Conservation (phyloP, 768 basidiomycete genomes). For the Trametes elegans region DNA sequence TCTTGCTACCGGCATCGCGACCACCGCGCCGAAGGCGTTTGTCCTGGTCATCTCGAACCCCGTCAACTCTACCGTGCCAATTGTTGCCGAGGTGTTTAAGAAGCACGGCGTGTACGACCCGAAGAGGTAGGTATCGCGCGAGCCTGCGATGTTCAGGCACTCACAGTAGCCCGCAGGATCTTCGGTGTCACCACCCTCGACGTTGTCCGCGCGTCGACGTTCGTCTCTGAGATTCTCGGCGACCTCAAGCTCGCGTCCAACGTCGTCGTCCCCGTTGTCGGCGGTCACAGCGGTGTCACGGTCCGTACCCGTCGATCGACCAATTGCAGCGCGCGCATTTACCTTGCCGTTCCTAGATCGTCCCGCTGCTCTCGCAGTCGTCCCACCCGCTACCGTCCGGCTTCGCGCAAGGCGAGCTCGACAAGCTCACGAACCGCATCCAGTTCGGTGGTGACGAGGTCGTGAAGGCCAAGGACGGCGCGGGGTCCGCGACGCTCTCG, state of each 20-base stretch:
- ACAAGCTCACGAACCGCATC: conserved; percentile 75
- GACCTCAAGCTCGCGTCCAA: conserved; percentile 59
- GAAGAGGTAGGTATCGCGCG: conserved; percentile 59
- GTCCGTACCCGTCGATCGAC: conserved; percentile 39
- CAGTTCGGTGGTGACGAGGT: conserved; percentile 98
- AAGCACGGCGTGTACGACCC: conserved; percentile 88
- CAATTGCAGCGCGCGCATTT: not conserved
- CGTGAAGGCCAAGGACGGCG: conserved; percentile 94
- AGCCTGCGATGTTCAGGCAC: not conserved
- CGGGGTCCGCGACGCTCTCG: conserved; percentile 93
- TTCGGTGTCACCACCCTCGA: conserved; percentile 99
- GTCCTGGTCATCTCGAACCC: conserved; percentile 98
- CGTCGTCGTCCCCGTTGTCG: conserved; percentile 84
- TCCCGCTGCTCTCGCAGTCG: conserved; percentile 91
- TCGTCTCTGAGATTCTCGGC: conserved; percentile 77
- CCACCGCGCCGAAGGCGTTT: conserved; percentile 80
- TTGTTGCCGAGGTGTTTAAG: conserved; percentile 95
- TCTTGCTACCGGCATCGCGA: conserved; percentile 88
- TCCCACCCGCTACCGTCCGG: conserved; percentile 70
- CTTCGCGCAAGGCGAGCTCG: conserved; percentile 46
- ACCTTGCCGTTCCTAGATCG: conserved; percentile 51
- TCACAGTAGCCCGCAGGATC: conserved; percentile 48
- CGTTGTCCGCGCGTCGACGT: conserved; percentile 96
- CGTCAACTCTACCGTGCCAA: conserved; percentile 98
- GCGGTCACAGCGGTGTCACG: conserved; percentile 92